Base-by-base conservation (phyloP, 768 basidiomycete genomes). In the Butyriboletus loyo region DNA sequence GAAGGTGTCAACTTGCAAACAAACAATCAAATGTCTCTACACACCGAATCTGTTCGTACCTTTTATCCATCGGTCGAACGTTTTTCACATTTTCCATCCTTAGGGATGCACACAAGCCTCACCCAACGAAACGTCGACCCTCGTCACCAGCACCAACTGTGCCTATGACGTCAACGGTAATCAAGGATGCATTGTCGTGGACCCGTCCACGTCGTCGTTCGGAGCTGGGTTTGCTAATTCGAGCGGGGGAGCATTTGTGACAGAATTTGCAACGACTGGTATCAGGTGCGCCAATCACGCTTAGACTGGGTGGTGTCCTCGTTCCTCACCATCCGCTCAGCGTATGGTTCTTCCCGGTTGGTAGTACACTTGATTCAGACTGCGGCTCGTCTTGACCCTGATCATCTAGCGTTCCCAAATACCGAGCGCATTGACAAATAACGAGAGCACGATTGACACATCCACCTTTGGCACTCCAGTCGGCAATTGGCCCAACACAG, bases 201-300 rank as follows among this genome's bases (percentile, higher is more conserved):
- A 85, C 57, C 77, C 82, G 0, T 77, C 73, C 27, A 61, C 77
- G 1, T 68, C 70, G 3, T 84, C 82, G 15, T 91, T 85, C 55
- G 89, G 89, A 17, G 73, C 76, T 13, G 82, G 72, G 3, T 92
- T 92, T 61, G 84, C 85, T 1, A 67, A 71, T 4, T 77, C 75
- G 2, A 81, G 82, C 9, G 90, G 91, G 27, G 91, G 91, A 14
- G 78, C 88, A 11, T 92, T 79, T 56, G 83, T 88, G 19, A 87
- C 88, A 1, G 87, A 90, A 65, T 83, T 84, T 53, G 85, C 87
- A 1, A 66, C 75, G 22, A 74, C 69, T 36, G 87, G 85, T 10
- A 82, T 90, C 30, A 84, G 80, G 84, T 86, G 62, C 57, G 82
- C 72, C 9, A 14, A 21, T 31, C 17, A 38, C 19, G 5, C 25